phyloP scores from a whole-genome alignment of 1,139 yeast genomes.

The Debaryomyces sp. region DNA sequence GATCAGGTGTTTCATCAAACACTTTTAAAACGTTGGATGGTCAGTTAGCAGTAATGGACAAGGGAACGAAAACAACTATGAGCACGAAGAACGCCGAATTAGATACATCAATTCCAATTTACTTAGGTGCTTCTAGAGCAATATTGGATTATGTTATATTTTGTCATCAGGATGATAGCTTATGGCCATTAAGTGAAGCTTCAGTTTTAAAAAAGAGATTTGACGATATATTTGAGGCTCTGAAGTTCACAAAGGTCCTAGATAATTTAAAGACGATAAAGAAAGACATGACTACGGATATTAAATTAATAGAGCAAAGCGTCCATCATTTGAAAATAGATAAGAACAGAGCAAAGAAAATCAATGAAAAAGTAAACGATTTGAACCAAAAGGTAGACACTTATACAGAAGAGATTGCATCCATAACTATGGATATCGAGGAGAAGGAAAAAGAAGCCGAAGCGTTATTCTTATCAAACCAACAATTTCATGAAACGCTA shows the following conservation, averaged over 20 bases:
- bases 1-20: constrained; percentile 38
- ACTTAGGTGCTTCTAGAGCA: constrained; percentile 86
- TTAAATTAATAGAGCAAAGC: constrained; percentile 73
- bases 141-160: constrained; percentile 90
- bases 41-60: constrained; percentile 67
- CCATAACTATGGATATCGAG: constrained; percentile 52
- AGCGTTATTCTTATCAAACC: constrained; percentile 71
- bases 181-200: constrained; percentile 97
- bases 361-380: constrained; percentile 49
- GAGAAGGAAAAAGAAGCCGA: constrained; percentile 62
- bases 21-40: constrained; percentile 93
- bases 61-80: constrained; percentile 71
- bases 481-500: constrained; percentile 74
- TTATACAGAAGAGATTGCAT: constrained; percentile 52
- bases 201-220: constrained; percentile 84
- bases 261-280: constrained; percentile 76
- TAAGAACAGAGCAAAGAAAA: constrained; percentile 68
- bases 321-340: constrained; percentile 77
- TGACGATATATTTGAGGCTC: constrained; percentile 95
- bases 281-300: constrained; percentile 76
- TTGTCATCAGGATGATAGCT: constrained; percentile 96
- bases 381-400: constrained; percentile 47
- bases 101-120: constrained; percentile 77
- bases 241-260: constrained; percentile 87
- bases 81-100: constrained; percentile 86